phyloP scores from a whole-genome alignment of 805 yeast species.

The Ogataea allantospora region DNA sequence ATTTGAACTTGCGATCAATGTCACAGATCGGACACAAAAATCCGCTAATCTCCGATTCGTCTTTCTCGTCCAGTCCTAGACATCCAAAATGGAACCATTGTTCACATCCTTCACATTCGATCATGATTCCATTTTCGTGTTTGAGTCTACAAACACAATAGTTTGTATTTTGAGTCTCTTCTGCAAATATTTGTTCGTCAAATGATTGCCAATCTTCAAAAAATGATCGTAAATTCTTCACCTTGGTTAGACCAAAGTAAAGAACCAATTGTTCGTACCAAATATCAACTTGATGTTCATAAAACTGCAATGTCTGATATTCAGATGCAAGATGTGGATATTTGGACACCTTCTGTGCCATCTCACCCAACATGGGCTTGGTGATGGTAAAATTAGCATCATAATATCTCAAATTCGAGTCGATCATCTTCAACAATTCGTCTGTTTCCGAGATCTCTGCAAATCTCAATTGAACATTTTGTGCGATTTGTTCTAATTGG shows the following conservation, averaged over 20 bases:
- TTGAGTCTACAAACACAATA: slow-evolving; percentile 64
- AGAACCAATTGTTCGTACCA: slow-evolving; percentile 18
- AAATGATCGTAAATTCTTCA: slow-evolving; percentile 14
- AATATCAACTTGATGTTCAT: slow-evolving; percentile 10
- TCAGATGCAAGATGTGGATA: slow-evolving; percentile 11
- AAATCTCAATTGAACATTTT: slow-evolving; percentile 7
- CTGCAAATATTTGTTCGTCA: slow-evolving; percentile 20
- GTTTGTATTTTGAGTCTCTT: slow-evolving; percentile 15
- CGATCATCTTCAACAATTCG: slow-evolving; percentile 18
- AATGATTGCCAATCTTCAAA: slow-evolving; percentile 12
- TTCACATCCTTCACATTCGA: slow-evolving; percentile 65
- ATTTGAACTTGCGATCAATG: slow-evolving; percentile 21
- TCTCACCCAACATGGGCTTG: slow-evolving; percentile 11
- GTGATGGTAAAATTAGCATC: slow-evolving; percentile 7
- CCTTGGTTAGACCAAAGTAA: slow-evolving; percentile 11
- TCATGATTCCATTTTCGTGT: slow-evolving; percentile 59
- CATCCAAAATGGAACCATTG: slow-evolving; percentile 73
- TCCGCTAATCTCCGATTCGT: slow-evolving; percentile 33
- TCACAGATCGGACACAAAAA: slow-evolving; percentile 60
- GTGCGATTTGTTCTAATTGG: slow-evolving; percentile 14
- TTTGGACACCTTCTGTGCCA: slow-evolving; percentile 11
- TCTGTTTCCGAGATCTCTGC: slow-evolving; percentile 15
- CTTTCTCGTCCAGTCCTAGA: slow-evolving; percentile 37
- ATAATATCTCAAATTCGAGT: slow-evolving; percentile 9
- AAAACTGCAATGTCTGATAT: slow-evolving; percentile 9